phyloP scores from a whole-genome alignment of 345 rosid species.

The thale cress (Arabidopsis thaliana) region DNA sequence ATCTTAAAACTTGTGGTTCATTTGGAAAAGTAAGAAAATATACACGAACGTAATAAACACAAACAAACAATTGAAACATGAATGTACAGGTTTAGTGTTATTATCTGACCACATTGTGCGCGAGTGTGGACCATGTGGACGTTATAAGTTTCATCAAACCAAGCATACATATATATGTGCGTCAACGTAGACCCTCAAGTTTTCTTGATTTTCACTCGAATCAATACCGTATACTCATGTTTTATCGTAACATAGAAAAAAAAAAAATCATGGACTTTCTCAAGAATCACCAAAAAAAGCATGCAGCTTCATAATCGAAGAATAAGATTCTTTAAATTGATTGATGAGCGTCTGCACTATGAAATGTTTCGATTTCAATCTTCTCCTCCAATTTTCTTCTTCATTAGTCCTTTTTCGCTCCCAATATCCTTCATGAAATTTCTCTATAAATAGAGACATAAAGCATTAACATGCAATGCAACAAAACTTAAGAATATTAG shows the following conservation, averaged over 20 bases:
- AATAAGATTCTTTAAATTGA: conserved; percentile 36
- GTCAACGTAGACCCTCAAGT: background rate
- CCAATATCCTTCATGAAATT: conserved; percentile 7
- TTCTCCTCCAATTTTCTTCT: conserved; percentile 18
- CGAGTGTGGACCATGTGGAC: background rate
- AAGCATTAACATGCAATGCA: background rate
- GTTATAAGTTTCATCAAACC: background rate
- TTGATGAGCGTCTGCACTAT: conserved; percentile 34
- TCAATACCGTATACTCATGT: conserved; percentile 11
- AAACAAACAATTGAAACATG: background rate
- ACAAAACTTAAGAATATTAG: background rate
- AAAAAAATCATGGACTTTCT: background rate
- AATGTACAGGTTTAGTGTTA: background rate
- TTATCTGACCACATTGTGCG: background rate
- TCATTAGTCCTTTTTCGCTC: background rate
- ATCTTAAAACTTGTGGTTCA: background rate
- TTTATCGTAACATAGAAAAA: background rate
- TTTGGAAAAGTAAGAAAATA: background rate
- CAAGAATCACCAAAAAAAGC: conserved; percentile 4
- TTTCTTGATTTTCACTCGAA: conserved; percentile 17
- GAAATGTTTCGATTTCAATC: conserved; percentile 25
- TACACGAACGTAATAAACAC: background rate
- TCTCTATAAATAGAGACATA: conserved; percentile 24
- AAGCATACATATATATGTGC: background rate
- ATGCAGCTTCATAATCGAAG: conserved; percentile 19